Evolutionary conservation across 108 stramenopile genomes (phyloP).

Genomic region (Cyclotella baltica): DNA sequence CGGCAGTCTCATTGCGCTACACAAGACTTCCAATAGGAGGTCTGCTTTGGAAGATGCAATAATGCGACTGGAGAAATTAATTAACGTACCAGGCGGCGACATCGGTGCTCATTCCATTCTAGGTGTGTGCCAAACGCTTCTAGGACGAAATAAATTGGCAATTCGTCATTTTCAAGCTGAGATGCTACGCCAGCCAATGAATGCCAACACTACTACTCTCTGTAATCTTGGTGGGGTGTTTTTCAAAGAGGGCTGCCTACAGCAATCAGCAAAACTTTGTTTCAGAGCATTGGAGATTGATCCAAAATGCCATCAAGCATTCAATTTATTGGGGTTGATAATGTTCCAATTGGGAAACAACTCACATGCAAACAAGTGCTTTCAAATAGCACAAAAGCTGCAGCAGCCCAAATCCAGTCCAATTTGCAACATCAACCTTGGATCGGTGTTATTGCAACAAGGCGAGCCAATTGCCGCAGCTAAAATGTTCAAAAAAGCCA

Average conservation of each 20-base stretch:
- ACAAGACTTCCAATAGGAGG: not conserved
- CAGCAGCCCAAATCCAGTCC: not conserved
- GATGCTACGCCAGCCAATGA: not conserved
- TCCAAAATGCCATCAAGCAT: not conserved
- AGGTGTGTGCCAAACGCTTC: not conserved
- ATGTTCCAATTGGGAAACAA: not conserved
- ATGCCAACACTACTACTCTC: not conserved
- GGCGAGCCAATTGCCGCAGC: not conserved
- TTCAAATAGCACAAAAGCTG: not conserved
- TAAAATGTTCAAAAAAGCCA: not conserved
- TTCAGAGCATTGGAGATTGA: constrained; percentile 1
- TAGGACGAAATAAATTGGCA: not conserved
- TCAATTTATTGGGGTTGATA: not conserved
- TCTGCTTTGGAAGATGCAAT: not conserved
- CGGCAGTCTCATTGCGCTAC: not conserved
- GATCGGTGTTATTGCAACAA: not conserved
- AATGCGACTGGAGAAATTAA: not conserved
- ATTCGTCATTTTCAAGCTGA: not conserved
- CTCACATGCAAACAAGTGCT: constrained; percentile 1
- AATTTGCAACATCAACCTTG: constrained; percentile 1
- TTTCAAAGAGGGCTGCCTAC: not conserved
- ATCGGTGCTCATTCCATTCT: not conserved
- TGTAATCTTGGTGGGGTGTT: not conserved
- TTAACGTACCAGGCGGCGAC: not conserved
- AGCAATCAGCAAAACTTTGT: not conserved